Percentiles rank a stretch among this genome's conserved stretches.
phyloP scores from a whole-genome alignment of 2,329 filamentous ascomycete genomes.

The Dryadomyces quercus-mongolicae region DNA sequence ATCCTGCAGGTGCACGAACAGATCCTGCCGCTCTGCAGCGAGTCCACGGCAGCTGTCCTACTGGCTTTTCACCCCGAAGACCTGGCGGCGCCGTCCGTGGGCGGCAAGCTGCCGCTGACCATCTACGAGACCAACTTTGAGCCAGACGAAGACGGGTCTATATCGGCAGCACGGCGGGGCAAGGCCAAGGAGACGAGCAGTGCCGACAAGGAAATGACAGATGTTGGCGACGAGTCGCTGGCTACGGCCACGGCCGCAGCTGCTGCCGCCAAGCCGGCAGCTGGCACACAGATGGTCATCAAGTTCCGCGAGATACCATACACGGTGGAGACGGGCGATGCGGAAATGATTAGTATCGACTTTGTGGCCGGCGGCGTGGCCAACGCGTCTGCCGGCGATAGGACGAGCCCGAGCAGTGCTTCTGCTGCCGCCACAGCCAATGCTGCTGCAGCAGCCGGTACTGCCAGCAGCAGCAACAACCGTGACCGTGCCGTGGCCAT shows the following conservation, averaged over 20 bases:
- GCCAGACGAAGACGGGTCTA: conserved; percentile 15
- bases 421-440: conserved; percentile 15
- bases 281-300: conserved; percentile 36
- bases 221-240: conserved; percentile 18
- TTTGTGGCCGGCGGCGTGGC: conserved; percentile 79
- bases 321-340: conserved; percentile 84
- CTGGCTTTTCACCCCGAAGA: conserved; percentile 72
- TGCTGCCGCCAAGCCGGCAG: background rate
- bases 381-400: conserved; percentile 49
- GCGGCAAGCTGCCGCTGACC: conserved; percentile 76
- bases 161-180: background rate
- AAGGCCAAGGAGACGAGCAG: conserved; percentile 1
- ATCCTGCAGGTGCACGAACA: conserved; percentile 68
- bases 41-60: conserved; percentile 74
- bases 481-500: conserved; percentile 12
- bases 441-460: conserved; percentile 25
- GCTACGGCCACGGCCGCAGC: background rate
- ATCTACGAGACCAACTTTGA: conserved; percentile 82
- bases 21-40: conserved; percentile 63
- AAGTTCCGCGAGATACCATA: conserved; percentile 78
- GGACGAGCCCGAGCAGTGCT: conserved; percentile 21
- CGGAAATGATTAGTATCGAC: conserved; percentile 95
- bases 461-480: conserved; percentile 10
- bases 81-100: conserved; percentile 41
- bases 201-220: conserved; percentile 63